Conservation (phyloP, 2,329 filamentous ascomycete genomes). For the Paracoccidioides brasiliensis region DNA sequence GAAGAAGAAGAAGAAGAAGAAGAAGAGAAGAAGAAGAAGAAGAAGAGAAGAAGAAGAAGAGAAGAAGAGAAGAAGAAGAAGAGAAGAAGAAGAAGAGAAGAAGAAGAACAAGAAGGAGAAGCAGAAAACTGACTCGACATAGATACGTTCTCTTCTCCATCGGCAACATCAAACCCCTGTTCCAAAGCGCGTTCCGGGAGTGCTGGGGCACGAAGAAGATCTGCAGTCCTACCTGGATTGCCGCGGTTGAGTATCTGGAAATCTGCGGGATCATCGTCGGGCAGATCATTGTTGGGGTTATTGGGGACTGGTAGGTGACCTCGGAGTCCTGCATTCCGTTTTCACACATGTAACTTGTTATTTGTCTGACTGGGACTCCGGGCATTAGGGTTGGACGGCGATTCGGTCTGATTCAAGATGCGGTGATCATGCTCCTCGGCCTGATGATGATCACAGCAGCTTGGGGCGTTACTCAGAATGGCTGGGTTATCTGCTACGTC, state of each 20-base stretch:
- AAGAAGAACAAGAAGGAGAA: neutral
- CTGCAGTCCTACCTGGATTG: conserved; percentile 69
- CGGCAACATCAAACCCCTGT: conserved; percentile 77
- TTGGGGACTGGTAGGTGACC: conserved; percentile 49
- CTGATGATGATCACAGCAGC: conserved; percentile 81
- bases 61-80: neutral
- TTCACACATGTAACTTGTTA: neutral
- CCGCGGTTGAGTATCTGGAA: conserved; percentile 79
- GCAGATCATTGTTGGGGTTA: conserved; percentile 73
- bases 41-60: neutral
- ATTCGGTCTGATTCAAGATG: conserved; percentile 93
- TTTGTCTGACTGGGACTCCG: neutral
- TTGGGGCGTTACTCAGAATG: conserved; percentile 76
- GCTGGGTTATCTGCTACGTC: conserved; percentile 95
- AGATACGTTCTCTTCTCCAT: conserved; percentile 95
- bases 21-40: neutral
- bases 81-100: neutral
- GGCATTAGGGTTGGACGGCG: conserved; percentile 64
- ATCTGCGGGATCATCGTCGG: conserved; percentile 91
- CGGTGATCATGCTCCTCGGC: conserved; percentile 85
- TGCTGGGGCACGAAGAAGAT: conserved; percentile 61
- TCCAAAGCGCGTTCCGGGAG: conserved; percentile 56
- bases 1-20: too few relatives aligned
- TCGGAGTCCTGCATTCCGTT: neutral
- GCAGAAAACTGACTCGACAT: neutral